phyloP scores from a whole-genome alignment of 306 rosid species.

The Trifolium repens region DNA sequence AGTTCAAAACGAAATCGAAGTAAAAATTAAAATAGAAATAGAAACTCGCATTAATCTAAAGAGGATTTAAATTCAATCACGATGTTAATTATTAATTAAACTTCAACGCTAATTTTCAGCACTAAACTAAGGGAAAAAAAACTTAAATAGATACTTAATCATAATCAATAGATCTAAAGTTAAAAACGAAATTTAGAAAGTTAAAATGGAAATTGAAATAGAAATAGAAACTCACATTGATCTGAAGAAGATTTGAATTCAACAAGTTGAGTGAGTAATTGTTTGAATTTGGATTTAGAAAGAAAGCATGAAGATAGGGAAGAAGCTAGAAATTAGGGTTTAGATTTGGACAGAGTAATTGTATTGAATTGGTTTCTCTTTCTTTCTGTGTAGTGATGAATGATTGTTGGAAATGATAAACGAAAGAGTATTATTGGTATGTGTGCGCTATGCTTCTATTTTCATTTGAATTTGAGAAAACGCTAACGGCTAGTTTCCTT shows the following conservation, averaged over 20 bases:
- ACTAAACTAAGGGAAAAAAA: conserved; percentile 26
- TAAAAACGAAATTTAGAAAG: neutral
- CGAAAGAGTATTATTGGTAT: conserved; percentile 35
- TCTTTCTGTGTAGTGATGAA: conserved; percentile 12
- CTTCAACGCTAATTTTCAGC: conserved; percentile 19
- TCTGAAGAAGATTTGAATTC: neutral
- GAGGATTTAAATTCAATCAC: neutral
- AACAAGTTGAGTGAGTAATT: conserved; percentile 26
- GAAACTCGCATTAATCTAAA: neutral
- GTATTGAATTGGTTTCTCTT: neutral
- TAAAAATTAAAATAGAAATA: neutral
- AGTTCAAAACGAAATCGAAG: neutral
- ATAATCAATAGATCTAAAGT: conserved; percentile 25
- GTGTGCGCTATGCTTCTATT: conserved; percentile 35
- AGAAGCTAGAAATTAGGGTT: conserved; percentile 44
- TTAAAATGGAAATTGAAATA: conserved; percentile 16
- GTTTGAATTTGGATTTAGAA: conserved; percentile 21
- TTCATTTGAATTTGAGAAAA: conserved; percentile 58
- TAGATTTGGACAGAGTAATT: conserved; percentile 25
- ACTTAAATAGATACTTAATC: conserved; percentile 32
- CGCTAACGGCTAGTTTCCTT: conserved; percentile 85
- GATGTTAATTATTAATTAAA: conserved; percentile 8
- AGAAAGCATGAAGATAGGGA: neutral
- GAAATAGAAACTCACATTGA: conserved; percentile 47
- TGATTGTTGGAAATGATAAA: conserved; percentile 29